Evolutionary conservation across 1,284 basidiomycete species (phyloP), one percentile per base, ranked within the genome.

Genomic region (Veloboletus limbatus): DNA sequence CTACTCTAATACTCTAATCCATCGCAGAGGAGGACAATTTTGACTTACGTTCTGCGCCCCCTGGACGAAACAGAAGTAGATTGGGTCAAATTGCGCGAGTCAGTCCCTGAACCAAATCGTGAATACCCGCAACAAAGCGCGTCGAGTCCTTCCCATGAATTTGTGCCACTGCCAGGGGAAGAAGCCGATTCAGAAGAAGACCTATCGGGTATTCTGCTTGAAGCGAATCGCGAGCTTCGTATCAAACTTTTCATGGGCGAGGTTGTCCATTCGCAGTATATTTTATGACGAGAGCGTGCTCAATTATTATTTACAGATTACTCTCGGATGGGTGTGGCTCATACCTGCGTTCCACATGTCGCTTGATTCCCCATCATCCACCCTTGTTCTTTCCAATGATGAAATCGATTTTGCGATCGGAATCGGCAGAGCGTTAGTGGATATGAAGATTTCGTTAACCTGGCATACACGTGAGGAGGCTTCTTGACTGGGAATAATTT

Each of bases 281-380:
- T 39, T 22, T 24, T 4, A n/a, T 7, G 3, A 27, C 3, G 20
- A 44, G 28, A 31, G 38, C 17, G 25, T 45, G 41, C 45, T 48
- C 18, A 52, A 27, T 3, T 45, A 4, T n/a, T 16, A n/a, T 47
- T 31, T 36, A 24, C 53, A 88, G 75, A 73, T 89, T 1, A 81
- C 86, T 54, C 79, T 92, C 65, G 82, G 85, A 21, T 92, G 89
- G 89, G 65, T 82, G 43, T 92, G 89, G 90, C 74, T 92, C 58
- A 80, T 92, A 49, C 90, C 90, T 0, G 74, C 81, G 0, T 92
- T 92, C 70, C 88, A 92, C 58, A 77, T 91, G 67, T 71, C 21
- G 47, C 65, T 27, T 25, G 55, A 47, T 36, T 54, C 51, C 8
- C n/a, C 53, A 24, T 37, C 58, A 10, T 54, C 53, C 6, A 48